phyloP scores from a whole-genome alignment of 345 rosid genomes.

The Firmiana major region DNA sequence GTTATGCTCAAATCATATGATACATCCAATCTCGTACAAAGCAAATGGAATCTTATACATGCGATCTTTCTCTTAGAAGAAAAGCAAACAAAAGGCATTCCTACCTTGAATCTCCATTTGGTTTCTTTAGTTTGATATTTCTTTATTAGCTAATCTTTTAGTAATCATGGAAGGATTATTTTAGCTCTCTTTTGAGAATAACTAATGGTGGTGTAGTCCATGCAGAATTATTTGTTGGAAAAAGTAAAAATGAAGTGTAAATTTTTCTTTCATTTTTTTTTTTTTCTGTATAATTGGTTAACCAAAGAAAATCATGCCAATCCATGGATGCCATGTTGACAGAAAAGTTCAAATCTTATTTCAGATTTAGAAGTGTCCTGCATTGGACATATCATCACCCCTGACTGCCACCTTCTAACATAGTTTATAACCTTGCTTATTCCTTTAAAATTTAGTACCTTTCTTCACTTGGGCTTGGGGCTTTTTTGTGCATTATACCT shows the following conservation, averaged over 20 bases:
- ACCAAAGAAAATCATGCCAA: background rate
- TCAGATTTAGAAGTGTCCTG: background rate
- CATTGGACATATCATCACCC: background rate
- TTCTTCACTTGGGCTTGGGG: background rate
- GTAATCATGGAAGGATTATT: too few relatives aligned
- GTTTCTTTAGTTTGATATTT: background rate
- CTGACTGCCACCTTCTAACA: background rate
- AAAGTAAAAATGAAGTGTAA: background rate
- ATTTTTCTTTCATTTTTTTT: too few relatives aligned
- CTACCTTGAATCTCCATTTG: background rate
- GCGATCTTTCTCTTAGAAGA: background rate
- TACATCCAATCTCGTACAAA: too few relatives aligned
- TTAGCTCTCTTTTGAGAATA: too few relatives aligned
- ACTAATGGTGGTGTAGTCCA: background rate
- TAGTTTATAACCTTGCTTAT: background rate
- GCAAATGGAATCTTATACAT: too few relatives aligned
- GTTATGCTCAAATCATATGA: too few relatives aligned
- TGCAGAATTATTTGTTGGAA: background rate
- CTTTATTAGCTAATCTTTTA: too few relatives aligned
- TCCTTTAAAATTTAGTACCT: background rate
- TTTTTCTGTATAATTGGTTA: background rate
- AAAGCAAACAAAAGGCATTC: background rate
- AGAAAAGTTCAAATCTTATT: background rate
- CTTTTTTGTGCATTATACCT: background rate
- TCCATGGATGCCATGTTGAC: background rate